Evolutionary conservation across 345 rosid genomes (phyloP).

Genomic region (Gossypium longicalyx): DNA sequence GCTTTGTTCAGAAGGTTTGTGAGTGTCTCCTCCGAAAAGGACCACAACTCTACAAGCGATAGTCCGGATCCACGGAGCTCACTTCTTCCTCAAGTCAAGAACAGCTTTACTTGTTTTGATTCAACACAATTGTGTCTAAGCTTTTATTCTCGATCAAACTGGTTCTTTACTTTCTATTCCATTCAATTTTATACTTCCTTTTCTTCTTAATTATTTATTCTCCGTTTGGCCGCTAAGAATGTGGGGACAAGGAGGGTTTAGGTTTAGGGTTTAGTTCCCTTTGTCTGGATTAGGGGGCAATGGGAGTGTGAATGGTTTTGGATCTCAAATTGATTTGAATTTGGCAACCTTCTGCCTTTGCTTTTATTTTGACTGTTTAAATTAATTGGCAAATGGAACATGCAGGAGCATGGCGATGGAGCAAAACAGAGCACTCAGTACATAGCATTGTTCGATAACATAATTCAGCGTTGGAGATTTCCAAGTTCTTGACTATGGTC

Average conservation of each 20-base stretch:
- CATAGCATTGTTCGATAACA: constrained; percentile 56
- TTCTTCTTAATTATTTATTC: neutral
- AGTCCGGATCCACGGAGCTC: constrained; percentile 44
- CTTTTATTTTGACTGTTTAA: neutral
- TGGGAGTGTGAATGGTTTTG: neutral
- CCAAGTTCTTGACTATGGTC: constrained; percentile 49
- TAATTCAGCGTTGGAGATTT: constrained; percentile 68
- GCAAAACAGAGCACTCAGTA: constrained; percentile 46
- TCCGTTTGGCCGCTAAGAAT: neutral
- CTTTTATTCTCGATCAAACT: constrained; percentile 47
- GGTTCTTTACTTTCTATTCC: constrained; percentile 19
- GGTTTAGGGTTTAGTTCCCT: neutral
- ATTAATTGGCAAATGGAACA: neutral
- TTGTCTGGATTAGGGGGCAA: neutral
- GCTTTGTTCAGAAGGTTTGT: constrained; percentile 58
- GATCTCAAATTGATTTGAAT: neutral
- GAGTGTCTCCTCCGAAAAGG: constrained; percentile 76
- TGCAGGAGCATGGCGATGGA: constrained; percentile 42
- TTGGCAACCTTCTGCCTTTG: neutral
- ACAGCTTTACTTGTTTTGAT: constrained; percentile 31
- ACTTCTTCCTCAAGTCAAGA: constrained; percentile 45
- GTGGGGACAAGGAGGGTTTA: neutral
- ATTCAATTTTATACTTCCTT: neutral
- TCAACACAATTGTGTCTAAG: constrained; percentile 41
- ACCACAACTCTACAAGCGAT: constrained; percentile 41